Base-by-base conservation (phyloP, 1,284 basidiomycete species). In the Cyathus pygmaeus region DNA sequence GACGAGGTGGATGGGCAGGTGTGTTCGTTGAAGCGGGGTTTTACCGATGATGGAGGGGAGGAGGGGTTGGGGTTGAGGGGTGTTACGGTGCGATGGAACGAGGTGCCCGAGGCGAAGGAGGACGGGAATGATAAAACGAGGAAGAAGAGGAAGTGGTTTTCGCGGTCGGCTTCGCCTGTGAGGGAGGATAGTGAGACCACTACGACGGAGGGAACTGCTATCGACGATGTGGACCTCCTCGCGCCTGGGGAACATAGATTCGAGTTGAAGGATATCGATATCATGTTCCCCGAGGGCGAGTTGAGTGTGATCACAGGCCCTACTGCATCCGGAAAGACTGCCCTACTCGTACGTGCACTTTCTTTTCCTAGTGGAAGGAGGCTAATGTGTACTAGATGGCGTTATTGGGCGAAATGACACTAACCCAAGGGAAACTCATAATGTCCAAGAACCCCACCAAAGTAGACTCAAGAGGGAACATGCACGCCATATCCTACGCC, bases 271-370 rank as follows among this genome's bases (percentile, higher is more conserved):
- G 87, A 94, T 71, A 80, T 94, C 50, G 83, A 80, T 46, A 80
- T 94, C 53, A 73, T 79, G 57, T 94, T 95, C 78, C 92, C 93
- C 0, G 85, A 89, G 39, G 88, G 89, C 15, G 80, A 87, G 71
- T 71, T 93, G 50, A 86, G 87, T 0, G 76, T 92, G 10, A 79
- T 93, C 53, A 89, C 87, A 31, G 89, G 90, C 3, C 90, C 93
- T 0, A 94, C 93, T 0, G 93, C 92, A 1, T 89, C 88, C 41
- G 94, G 94, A 13, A 95, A 95, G 79, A 92, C 92, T 0, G 90
- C 91, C 0, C 75, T 94, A 5, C 78, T 93, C 57, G 87, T 88
- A 67, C n/a, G 83, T 63, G 23, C 21, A 44, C 21, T 10, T 57
- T 19, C 15, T 15, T 24, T 10, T 26, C 15, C 13, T 19, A n/a